Base-by-base conservation (phyloP, 257 asterid genomes). In the Petrea volubilis region DNA sequence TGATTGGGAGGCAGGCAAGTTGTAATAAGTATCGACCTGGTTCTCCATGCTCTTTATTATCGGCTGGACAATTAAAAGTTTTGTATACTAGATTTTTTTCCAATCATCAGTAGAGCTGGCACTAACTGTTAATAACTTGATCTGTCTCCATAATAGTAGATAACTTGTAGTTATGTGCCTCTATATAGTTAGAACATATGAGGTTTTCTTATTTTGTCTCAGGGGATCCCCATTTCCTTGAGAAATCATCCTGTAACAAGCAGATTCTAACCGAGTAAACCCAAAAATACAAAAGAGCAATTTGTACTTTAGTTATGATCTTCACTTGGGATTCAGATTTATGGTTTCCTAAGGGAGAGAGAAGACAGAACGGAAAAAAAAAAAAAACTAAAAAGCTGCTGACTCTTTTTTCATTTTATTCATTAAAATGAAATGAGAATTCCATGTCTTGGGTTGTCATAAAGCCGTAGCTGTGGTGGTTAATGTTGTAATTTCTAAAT, bases 111-210 rank as follows among this genome's bases (percentile, higher is more conserved):
- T n/a, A n/a, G n/a, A n/a, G n/a, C n/a, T n/a, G n/a, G 13, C 25
- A 29, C 29, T 40, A 20, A 13, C 46, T 4, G 9, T 20, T 40
- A 27, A 41, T 49, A 44, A 61, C 44, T 7, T 11, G 67, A 59
- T 21, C 21, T 64, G 36, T 49, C 77, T 62, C 56, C 58, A 43
- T 55, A 51, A 23, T 38, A 46, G 40, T 25, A n/a, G n/a, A n/a
- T 55, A 40, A 62, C 61, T 34, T 49, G 64, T 44, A 61, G 62
- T 31, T 59, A 59, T 8, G 36, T 43, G 10, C n/a, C n/a, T 56
- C 52, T 20, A 23, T 2, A 23, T 47, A 36, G 24, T 51, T 46
- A 17, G 12, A 20, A 23, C 62, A 38, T 59, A 34, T 25, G 67
- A 21, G 41, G 25, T 41, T 18, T 61, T 52, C 9, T 33, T 52